Conservation (phyloP, 1,139 yeast genomes). For the Wickerhamomyces sp. region DNA sequence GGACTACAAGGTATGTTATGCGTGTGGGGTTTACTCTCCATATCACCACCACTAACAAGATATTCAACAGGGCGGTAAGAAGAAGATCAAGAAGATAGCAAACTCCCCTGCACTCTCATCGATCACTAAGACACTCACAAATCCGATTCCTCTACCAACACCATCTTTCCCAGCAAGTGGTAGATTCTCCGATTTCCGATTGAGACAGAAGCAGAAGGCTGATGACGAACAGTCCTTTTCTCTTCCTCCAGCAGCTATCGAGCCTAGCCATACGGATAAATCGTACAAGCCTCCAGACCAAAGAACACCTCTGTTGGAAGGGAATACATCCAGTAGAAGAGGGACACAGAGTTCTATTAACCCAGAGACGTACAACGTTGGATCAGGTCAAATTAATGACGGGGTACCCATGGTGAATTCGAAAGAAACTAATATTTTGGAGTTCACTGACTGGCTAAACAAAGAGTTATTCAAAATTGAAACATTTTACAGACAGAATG, state of each 20-base stretch:
- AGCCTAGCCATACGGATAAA: conserved; percentile 9
- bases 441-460: conserved; percentile 61
- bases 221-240: conserved; percentile 11
- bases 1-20: conserved; percentile 52
- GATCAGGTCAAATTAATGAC: conserved; percentile 5
- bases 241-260: conserved; percentile 26
- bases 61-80: conserved; percentile 44
- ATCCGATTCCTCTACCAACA: conserved; percentile 2
- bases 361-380: conserved; percentile 19
- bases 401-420: conserved; percentile 13
- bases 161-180: conserved; percentile 5
- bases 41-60: too few species aligned
- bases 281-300: background rate
- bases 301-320: background rate
- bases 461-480: conserved; percentile 56
- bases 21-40: too few species aligned
- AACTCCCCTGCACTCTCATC: conserved; percentile 11
- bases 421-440: conserved; percentile 32
- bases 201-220: conserved; percentile 6
- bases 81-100: conserved; percentile 45
- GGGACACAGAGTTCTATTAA: too few species aligned
- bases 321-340: conserved; percentile 8
- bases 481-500: conserved; percentile 53
- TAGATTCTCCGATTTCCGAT: conserved; percentile 7
- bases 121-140: conserved; percentile 8